Percentiles rank a stretch among this genome's conserved stretches.
phyloP scores from a whole-genome alignment of 2,329 filamentous ascomycete genomes.

The Botryotinia calthae region DNA sequence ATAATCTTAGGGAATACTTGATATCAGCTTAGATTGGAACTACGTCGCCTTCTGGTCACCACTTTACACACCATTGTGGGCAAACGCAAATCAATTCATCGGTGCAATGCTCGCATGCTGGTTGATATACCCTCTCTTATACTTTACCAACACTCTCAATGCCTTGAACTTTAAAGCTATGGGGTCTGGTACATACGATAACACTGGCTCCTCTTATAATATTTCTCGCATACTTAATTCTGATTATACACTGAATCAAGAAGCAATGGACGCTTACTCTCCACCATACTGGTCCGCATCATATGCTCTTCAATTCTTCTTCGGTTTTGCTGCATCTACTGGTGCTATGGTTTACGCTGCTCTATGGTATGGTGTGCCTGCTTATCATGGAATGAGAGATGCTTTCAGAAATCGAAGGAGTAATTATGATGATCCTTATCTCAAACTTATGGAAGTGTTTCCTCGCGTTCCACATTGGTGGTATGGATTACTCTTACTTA shows the following conservation, averaged over 20 bases:
- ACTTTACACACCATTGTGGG: conserved; percentile 36
- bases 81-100: conserved; percentile 38
- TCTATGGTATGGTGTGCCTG: conserved; percentile 42
- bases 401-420: conserved; percentile 19
- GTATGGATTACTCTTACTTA: conserved; percentile 48
- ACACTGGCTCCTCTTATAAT: conserved; percentile 62
- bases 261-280: conserved; percentile 24
- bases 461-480: conserved; percentile 56
- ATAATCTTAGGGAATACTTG: conserved; percentile 35
- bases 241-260: conserved; percentile 25
- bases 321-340: conserved; percentile 44
- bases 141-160: conserved; percentile 45
- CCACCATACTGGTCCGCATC: conserved; percentile 39
- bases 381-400: conserved; percentile 39
- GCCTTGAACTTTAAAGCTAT: conserved; percentile 45
- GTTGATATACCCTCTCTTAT: conserved; percentile 40
- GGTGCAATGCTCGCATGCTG: conserved; percentile 39
- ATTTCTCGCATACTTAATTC: conserved; percentile 61
- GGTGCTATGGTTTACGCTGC: conserved; percentile 47
- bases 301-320: conserved; percentile 45
- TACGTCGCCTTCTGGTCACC: conserved; percentile 40
- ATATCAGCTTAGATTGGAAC: conserved; percentile 45
- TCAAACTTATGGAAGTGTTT: conserved; percentile 47
- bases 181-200: conserved; percentile 55
- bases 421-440: conserved; percentile 43